Base-by-base conservation (phyloP, 2,329 filamentous ascomycete species). In the Exophiala oligosperma region DNA sequence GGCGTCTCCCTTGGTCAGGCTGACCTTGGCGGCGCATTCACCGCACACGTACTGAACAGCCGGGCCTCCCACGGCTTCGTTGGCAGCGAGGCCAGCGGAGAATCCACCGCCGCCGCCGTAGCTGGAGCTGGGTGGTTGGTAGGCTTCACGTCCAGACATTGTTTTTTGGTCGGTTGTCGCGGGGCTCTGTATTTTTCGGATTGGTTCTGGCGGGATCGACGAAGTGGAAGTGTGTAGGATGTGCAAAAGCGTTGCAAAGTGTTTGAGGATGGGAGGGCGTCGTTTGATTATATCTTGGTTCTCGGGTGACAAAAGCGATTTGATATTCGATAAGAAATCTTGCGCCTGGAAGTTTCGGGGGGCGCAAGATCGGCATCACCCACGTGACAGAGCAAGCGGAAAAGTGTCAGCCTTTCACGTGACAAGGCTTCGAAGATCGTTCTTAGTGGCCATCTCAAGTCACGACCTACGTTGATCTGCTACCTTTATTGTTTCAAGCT, bases 21-120 rank as follows among this genome's bases (percentile, higher is more conserved):
- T 81, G 46, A 93, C 89, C 67, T 89, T 88, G 62, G 84, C 81
- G 59, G 89, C 90, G 80, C 91, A 96, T 77, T 95, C 91, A 71
- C 90, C 91, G 79, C 90, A 96, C 67, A 86, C 79, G 74, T 90
- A 91, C 66, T 82, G 80, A 74, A 89, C 88, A 49, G 79, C 75
- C 63, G 84, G 79, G 49, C 82, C 82, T 60, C 63, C 67, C 24
- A 68, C 56, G 2, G 65, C 54, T 41, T 66, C 69, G 54, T 72
- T 72, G 57, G 71, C 74, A 59, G 77, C 76, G 57, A 76, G 75
- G 55, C 75, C 71, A 1, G 49, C 38, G 3, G 60, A 50, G 48
- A 54, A 62, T 14, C 46, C 43, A 35, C 47, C 73, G 67, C 77
- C 76, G 68, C 69, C 69, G 55, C 76, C 73, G 32, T 74, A 71